Evolutionary conservation across 176 grass and related monocot species (phyloP).

Genomic region (Elaeis guineensis): DNA sequence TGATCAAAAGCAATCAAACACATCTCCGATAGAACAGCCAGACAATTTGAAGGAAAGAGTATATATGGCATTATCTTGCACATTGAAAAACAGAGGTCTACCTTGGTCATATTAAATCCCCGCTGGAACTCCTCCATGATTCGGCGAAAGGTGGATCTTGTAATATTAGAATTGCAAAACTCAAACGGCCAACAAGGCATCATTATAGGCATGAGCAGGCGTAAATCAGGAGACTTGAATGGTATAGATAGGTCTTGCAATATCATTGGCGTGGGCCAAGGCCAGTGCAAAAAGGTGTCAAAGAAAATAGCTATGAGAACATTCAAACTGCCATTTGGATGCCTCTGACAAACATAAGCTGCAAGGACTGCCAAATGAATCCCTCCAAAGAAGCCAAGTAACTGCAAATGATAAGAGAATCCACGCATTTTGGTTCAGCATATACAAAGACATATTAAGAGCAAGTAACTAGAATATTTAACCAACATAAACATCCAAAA

Average conservation of each 20-base stretch:
- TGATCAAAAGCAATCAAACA: no score
- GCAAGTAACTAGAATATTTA: constrained; percentile 4
- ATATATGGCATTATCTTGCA: no score
- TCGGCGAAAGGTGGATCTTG: constrained; percentile 40
- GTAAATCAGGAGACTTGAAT: constrained; percentile 23
- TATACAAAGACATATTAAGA: neutral
- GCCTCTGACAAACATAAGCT: constrained; percentile 50
- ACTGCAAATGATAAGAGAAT: constrained; percentile 31
- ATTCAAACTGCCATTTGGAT: constrained; percentile 40
- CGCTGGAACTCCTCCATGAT: constrained; percentile 50
- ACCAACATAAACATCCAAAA: neutral
- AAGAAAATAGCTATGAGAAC: constrained; percentile 44
- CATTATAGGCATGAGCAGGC: constrained; percentile 54
- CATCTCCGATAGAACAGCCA: no score
- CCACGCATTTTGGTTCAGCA: constrained; percentile 7
- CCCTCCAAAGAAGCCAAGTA: constrained; percentile 66
- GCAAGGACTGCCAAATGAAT: constrained; percentile 59
- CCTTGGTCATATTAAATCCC: constrained; percentile 56
- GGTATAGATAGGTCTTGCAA: constrained; percentile 26
- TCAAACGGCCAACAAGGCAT: constrained; percentile 65
- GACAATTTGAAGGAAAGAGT: no score
- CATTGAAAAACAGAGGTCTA: constrained; percentile 15
- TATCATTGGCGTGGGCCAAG: constrained; percentile 45
- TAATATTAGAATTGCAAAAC: constrained; percentile 54
- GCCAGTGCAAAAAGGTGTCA: constrained; percentile 54